Conservation (phyloP, 352 stramenopile species). For the Lagenidium giganteum region DNA sequence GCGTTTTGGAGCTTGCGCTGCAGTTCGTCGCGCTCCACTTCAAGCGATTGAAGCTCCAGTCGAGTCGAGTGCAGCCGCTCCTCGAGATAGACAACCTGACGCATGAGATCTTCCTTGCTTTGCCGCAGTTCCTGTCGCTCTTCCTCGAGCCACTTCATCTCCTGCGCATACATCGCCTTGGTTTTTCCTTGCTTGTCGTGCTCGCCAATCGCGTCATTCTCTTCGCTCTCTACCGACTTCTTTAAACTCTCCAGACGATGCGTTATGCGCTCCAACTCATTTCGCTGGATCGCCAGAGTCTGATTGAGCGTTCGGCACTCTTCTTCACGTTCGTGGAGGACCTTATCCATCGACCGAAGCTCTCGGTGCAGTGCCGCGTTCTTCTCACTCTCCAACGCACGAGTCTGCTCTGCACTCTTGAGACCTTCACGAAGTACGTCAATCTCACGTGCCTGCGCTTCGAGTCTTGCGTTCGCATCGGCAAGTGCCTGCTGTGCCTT, state of each 20-base stretch:
- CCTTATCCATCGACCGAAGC: constrained; percentile 63
- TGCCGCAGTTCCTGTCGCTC: constrained; percentile 48
- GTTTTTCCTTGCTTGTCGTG: constrained; percentile 1
- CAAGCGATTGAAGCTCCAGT: constrained; percentile 22
- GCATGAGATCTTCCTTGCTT: constrained; percentile 49
- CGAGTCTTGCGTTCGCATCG: constrained; percentile 29
- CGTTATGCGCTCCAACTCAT: constrained; percentile 47
- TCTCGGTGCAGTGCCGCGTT: constrained; percentile 67
- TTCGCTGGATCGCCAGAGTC: constrained; percentile 41
- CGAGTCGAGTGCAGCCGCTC: constrained; percentile 45
- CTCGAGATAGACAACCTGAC: constrained; percentile 53
- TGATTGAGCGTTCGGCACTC: constrained; percentile 60
- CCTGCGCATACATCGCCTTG: constrained; percentile 39
- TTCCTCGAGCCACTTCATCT: constrained; percentile 75
- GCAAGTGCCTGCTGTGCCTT: constrained; percentile 40
- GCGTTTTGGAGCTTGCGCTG: constrained; percentile 25
- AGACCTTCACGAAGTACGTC: constrained; percentile 55
- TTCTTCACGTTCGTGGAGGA: constrained; percentile 62
- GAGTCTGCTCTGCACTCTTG: constrained; percentile 47
- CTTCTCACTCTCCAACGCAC: constrained; percentile 56
- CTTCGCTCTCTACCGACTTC: constrained; percentile 11
- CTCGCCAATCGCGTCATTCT: neutral
- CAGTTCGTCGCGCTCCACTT: constrained; percentile 48
- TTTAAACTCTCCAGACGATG: constrained; percentile 11
- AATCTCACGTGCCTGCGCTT: constrained; percentile 40